Evolutionary conservation across 805 yeast species (phyloP).

Genomic region (Zygoascus bituminiphila): DNA sequence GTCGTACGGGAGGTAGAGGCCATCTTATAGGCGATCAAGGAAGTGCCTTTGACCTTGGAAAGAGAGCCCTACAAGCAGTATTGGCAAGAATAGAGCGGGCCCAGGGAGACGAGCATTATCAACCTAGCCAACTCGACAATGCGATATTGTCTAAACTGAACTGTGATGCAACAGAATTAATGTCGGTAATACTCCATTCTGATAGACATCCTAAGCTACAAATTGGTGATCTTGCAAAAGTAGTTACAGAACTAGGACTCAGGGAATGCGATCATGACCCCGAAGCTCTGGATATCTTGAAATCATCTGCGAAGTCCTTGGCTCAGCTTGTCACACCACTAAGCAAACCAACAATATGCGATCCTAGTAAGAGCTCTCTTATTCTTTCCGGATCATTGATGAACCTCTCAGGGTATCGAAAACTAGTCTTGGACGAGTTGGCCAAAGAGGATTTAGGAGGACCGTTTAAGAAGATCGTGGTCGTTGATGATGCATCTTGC

Average conservation of each 20-base stretch:
- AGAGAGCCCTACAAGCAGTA: slow-evolving; percentile 4
- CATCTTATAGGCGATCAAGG: slow-evolving; percentile 17
- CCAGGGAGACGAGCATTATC: neutral
- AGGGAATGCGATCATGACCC: neutral
- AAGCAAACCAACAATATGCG: neutral
- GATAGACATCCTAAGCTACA: slow-evolving; percentile 1
- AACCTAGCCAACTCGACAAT: neutral
- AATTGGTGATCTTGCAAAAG: slow-evolving; percentile 4
- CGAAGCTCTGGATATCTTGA: slow-evolving; percentile 1
- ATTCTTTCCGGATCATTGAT: slow-evolving; percentile 5
- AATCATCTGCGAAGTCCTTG: neutral
- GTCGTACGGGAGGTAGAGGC: slow-evolving; percentile 16
- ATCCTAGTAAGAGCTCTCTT: slow-evolving; percentile 1
- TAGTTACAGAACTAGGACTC: slow-evolving; percentile 3
- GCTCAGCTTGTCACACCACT: slow-evolving; percentile 1
- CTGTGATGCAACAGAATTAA: neutral
- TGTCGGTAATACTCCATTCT: neutral
- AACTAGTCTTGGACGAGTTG: neutral
- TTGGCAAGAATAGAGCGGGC: neutral
- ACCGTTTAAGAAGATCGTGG: slow-evolving; percentile 1
- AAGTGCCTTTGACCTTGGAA: slow-evolving; percentile 15
- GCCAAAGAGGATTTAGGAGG: neutral
- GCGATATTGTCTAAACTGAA: neutral
- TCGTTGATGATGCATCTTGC: neutral
- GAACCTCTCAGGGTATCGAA: slow-evolving; percentile 3